Base-by-base conservation (phyloP, 768 basidiomycete genomes). In the Filobasidium wieringae region DNA sequence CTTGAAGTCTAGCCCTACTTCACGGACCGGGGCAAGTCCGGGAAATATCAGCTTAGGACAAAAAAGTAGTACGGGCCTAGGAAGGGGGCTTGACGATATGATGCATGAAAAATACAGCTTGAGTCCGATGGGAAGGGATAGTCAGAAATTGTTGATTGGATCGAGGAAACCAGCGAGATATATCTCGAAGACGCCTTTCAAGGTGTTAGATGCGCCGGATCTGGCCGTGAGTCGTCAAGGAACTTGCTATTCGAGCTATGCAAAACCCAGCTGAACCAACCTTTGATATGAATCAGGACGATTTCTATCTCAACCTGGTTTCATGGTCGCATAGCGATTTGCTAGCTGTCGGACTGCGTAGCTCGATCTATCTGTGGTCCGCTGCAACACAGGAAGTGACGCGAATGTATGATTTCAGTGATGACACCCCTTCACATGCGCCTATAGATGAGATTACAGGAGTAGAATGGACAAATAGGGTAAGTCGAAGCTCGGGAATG, bases 261-360 rank as follows among this genome's bases (percentile, higher is more conserved):
- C n/a, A n/a, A n/a, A n/a, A n/a, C n/a, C n/a, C n/a, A n/a, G n/a
- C n/a, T n/a, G n/a, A n/a, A n/a, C n/a, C n/a, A n/a, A n/a, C n/a
- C n/a, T n/a, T n/a, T n/a, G n/a, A n/a, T n/a, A n/a, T n/a, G n/a
- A n/a, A n/a, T n/a, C 36, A 73, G 70, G 93, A 97, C 70, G 93
- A 99, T 72, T 99, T 96, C 74, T 97, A 99, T 68, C 84, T 99
- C 62, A 97, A 97, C 68, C 80, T 97, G 11, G 91, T 97, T 24
- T 92, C 96, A 62, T 97, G 95, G 95, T 88, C 87, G 2, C 86
- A 84, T 53, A 92, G 88, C 4, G 97, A 97, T 68, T 84, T 96
- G 0, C 82, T 97, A 0, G 92, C 87, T 2, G 95, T 97, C 7
- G 93, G 92, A 2, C 79, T 99, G 7, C 88, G 85, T 2, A 78